Conservation (phyloP, 768 basidiomycete species). For the Pisolithus tinctorius region DNA sequence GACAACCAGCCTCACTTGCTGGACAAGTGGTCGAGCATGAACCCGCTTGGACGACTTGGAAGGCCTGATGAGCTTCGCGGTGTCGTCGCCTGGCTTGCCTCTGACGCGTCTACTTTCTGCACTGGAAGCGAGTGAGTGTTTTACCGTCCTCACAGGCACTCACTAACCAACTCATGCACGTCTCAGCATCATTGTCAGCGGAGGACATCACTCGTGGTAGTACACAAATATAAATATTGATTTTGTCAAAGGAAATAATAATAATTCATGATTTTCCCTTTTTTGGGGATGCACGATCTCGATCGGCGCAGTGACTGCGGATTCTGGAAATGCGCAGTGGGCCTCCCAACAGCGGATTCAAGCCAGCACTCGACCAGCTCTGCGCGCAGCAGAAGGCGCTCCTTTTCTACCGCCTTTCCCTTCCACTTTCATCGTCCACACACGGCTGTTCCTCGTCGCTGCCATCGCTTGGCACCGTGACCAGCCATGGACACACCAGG, state of each 20-base stretch:
- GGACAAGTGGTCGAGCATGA: conserved; percentile 61
- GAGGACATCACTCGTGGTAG: conserved; percentile 28
- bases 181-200: conserved; percentile 24
- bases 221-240: neutral
- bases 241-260: neutral
- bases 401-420: neutral
- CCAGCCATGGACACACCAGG: conserved; percentile 23
- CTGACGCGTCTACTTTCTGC: conserved; percentile 71
- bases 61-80: conserved; percentile 69
- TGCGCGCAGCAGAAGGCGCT: conserved; percentile 1
- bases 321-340: conserved; percentile 19
- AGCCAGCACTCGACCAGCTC: neutral
- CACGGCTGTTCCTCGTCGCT: neutral
- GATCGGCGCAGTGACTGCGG: conserved; percentile 34
- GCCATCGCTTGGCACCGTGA: neutral
- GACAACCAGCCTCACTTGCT: conserved; percentile 57
- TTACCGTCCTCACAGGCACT: neutral
- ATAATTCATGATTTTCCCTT: too few relatives aligned
- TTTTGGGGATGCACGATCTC: conserved; percentile 13
- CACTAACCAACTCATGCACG: neutral
- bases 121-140: conserved; percentile 74
- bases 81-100: conserved; percentile 64
- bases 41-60: conserved; percentile 67
- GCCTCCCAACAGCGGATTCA: neutral
- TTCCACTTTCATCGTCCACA: neutral